These are phyloP conservation scores for Cardamine occulta DNA, from an alignment of 345 rosid species.

Conservation along the genomic window DNA sequence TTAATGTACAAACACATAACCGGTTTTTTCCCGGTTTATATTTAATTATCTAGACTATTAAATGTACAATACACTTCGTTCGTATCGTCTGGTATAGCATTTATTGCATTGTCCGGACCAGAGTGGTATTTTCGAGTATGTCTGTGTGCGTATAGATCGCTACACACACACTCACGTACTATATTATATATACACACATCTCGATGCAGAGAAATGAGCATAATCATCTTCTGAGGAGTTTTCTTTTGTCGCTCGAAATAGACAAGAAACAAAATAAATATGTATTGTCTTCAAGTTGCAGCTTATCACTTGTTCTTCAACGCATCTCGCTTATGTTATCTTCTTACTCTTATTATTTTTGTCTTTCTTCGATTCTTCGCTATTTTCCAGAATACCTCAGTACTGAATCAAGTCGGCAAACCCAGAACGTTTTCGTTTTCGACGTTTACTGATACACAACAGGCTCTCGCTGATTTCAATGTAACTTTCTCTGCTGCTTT, in stretches of 20 bases:
- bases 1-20: slow-evolving; percentile 23
- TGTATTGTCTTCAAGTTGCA: slow-evolving; percentile 48
- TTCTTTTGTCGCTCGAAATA: slow-evolving; percentile 1
- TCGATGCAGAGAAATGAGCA: slow-evolving; percentile 10
- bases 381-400: slow-evolving; percentile 6
- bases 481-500: slow-evolving; percentile 33
- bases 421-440: background rate
- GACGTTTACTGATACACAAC: background rate
- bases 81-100: slow-evolving; percentile 17
- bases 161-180: slow-evolving; percentile 5
- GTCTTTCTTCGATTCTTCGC: slow-evolving; percentile 21
- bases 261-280: background rate
- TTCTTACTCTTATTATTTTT: slow-evolving; percentile 29
- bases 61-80: slow-evolving; percentile 3
- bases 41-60: slow-evolving; percentile 8
- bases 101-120: slow-evolving; percentile 29
- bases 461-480: slow-evolving; percentile 21
- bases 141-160: slow-evolving; percentile 25
- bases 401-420: background rate
- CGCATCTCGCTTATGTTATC: slow-evolving; percentile 40
- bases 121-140: slow-evolving; percentile 13
- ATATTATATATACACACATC: slow-evolving; percentile 32
- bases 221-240: background rate
- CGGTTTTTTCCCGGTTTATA: slow-evolving; percentile 26
- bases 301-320: slow-evolving; percentile 47